A percentile compares a stretch with the other conserved stretches of the same genome.
These are phyloP conservation scores for Scedosporium apiospermum DNA, from an alignment of 2,329 filamentous ascomycete genomes.

Conservation along the genomic window DNA sequence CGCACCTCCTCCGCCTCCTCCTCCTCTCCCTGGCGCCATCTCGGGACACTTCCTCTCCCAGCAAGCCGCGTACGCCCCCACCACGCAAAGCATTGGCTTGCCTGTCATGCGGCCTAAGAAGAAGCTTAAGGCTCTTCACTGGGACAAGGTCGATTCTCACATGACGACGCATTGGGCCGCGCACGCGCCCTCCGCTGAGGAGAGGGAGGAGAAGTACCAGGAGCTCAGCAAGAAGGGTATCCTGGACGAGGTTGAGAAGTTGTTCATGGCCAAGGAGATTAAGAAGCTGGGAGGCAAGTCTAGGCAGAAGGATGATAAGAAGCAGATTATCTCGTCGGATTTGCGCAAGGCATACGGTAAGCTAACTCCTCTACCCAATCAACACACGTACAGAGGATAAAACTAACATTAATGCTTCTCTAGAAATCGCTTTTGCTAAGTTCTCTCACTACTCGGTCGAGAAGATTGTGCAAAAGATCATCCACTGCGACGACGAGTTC, in stretches of 20 bases:
- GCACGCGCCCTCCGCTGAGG: constrained; percentile 75
- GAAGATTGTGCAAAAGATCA: constrained; percentile 83
- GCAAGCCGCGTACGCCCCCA: constrained; percentile 42
- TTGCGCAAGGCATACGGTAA: constrained; percentile 76
- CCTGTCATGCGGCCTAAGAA: constrained; percentile 88
- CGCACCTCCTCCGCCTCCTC: constrained; percentile 44
- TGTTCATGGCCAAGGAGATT: constrained; percentile 94
- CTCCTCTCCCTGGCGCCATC: constrained; percentile 58
- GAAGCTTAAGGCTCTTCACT: constrained; percentile 98
- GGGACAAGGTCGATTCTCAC: constrained; percentile 94
- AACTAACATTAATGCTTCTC: no score
- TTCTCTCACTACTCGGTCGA: constrained; percentile 79
- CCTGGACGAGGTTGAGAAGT: constrained; percentile 90
- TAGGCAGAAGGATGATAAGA: constrained; percentile 83
- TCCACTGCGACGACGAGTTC: constrained; percentile 86
- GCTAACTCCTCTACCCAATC: no score
- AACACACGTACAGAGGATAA: no score
- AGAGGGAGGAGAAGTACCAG: constrained; percentile 89
- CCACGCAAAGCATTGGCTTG: constrained; percentile 53
- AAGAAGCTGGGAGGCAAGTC: constrained; percentile 65
- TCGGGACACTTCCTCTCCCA: constrained; percentile 70
- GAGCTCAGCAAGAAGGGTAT: constrained; percentile 93
- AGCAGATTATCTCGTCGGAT: constrained; percentile 89
- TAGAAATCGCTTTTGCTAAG: constrained; percentile 84
- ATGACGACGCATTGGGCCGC: constrained; percentile 88